Evolutionary conservation across 2,329 filamentous ascomycete genomes (phyloP).

Genomic region (Xylariaceae sp.): DNA sequence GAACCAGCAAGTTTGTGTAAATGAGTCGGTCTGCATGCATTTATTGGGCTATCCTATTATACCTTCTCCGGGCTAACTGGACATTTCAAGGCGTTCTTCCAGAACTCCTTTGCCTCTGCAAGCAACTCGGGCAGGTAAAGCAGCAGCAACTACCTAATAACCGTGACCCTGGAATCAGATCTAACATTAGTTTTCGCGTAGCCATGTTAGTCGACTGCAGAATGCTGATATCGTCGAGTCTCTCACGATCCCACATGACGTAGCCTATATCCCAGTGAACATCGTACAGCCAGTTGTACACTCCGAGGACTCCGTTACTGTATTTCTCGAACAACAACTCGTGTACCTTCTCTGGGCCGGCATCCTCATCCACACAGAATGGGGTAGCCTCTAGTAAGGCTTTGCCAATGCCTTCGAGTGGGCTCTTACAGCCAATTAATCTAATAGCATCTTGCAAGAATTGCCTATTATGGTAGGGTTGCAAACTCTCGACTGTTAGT

Average conservation of each 20-base stretch:
- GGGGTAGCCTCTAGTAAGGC: background rate
- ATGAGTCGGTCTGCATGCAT: no score
- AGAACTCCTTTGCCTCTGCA: background rate
- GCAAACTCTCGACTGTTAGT: no score
- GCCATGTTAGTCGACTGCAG: background rate
- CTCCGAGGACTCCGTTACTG: no score
- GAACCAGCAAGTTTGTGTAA: no score
- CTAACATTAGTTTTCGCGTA: no score
- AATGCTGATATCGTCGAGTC: background rate
- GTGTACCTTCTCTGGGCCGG: background rate
- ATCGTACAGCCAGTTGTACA: background rate
- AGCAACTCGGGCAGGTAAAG: background rate
- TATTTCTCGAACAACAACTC: background rate
- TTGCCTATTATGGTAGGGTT: background rate
- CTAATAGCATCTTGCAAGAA: background rate
- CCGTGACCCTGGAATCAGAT: no score
- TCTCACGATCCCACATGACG: slow-evolving; percentile 1
- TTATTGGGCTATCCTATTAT: slow-evolving; percentile 3
- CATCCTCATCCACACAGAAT: background rate
- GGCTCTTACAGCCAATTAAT: background rate
- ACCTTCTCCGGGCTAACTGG: background rate
- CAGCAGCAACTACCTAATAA: background rate
- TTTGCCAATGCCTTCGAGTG: background rate
- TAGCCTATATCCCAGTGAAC: background rate
- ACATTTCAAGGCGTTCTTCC: background rate